Evolutionary conservation across 306 rosid genomes (phyloP), one percentile per base, ranked within the genome.

Genomic region (Rubus idaeus): DNA sequence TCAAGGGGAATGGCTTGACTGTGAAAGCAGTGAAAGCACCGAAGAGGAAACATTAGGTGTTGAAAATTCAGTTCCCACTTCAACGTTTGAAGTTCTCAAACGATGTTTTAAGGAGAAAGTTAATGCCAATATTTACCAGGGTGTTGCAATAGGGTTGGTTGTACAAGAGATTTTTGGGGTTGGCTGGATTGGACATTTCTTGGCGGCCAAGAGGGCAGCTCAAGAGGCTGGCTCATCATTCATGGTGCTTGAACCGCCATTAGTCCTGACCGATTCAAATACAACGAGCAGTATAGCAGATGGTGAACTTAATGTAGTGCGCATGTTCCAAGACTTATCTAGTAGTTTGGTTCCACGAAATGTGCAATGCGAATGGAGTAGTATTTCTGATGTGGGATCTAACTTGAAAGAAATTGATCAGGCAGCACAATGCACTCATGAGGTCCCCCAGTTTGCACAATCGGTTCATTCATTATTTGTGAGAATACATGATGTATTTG

Each of bases 91-190:
- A 68, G 97, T 91, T 47, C 74, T 91, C 55, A 83, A 81, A 46
- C 77, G 89, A 3, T 87, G 92, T 71, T 88, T 91, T 35, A 12
- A 84, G 64, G 88, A 91, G 64, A 91, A 89, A 70, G 80, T 86
- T 83, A 82, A 69, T 53, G 89, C 82, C 82, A 93, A 91, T 42
- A 74, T 35, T 56, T 91, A 87, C 50, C 93, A 89, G 60, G 71
- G 42, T 71, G 79, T 80, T 23, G 96, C 96, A 0, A 86, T 83
- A 3, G 74, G 61, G 30, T 77, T 82, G 61, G 87, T 91, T 74
- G 57, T 86, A 79, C 82, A 73, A 63, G 91, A 84, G 84, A 86
- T 91, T 77, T 88, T 91, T 39, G 97, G 94, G 20, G 81, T 85
- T 62, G 70, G 87, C 52, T 91, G 80, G 70, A 75, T 80, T 45